Evolutionary conservation across 2,329 filamentous ascomycete species (phyloP), one percentile per base, ranked within the genome.

Genomic region (Eurotiales sp.): DNA sequence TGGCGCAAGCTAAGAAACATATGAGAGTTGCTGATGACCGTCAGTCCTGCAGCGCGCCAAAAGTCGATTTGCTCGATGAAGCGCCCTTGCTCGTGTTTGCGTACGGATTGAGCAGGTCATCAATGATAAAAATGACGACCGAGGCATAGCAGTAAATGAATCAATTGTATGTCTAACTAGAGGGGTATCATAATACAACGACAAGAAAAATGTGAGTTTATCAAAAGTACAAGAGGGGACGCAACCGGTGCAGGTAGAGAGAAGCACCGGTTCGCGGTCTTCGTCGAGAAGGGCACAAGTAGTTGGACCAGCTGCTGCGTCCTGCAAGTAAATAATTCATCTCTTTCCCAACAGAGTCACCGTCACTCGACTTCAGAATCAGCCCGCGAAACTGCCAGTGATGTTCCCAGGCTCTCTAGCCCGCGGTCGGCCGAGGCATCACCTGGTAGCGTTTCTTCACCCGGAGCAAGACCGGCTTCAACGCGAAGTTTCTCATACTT

Each of bases 401-500:
- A 59, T n/a, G 61, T 59, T 19, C 67, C 70, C 19, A 73, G 55
- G 25, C 59, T 72, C 52, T 73, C 70, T 45, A 72, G 52, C 2
- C 70, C 70, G 46, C 67, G 64, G 7, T 65, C 58, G 39, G 59
- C 61, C 44, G 63, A 60, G 23, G 63, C 62, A 22, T 59, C 56
- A 14, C 57, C 61, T n/a, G 54, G 48, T 17, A 64, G 56, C 17
- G 58, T 50, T 43, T 61, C 56, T 10, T 60, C 59, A 3, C 55
- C 61, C 3, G 61, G 59, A n/a, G 57, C 59, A 30, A 64, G 51
- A 2, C 67, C 71, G 15, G 68, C 70, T 56, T 75, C 72, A 15
- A 63, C 70, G 50, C 78, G 78, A 52, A 86, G 62, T 49, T 75
- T 77, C 59, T 85, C 78, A 64, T 86, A 89, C 56, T 82, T 79